A percentile compares a stretch with the other conserved stretches of the same genome.
phyloP scores from a whole-genome alignment of 75 land plant genomes.

The Pinus tabuliformis region DNA sequence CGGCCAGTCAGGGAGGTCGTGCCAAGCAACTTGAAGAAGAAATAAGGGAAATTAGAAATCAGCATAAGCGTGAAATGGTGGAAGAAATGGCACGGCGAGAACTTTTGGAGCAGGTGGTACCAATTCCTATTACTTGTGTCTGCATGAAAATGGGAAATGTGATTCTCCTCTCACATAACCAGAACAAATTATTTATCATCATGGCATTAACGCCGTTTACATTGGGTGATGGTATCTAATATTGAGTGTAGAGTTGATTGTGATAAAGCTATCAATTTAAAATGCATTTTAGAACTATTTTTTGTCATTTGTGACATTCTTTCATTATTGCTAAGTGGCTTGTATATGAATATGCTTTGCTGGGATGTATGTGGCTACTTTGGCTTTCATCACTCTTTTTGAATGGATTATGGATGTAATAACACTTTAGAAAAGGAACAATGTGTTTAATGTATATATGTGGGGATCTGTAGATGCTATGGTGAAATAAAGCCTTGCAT shows the following conservation, averaged over 20 bases:
- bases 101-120: conserved; percentile 75
- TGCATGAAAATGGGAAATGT: neutral
- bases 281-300: neutral
- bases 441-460: neutral
- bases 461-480: neutral
- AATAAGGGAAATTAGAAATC: conserved; percentile 61
- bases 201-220: neutral
- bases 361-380: neutral
- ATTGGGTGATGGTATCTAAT: neutral
- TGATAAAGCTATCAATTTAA: neutral
- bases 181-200: neutral
- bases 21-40: conserved; percentile 91
- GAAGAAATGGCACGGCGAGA: conserved; percentile 58
- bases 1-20: conserved; percentile 95
- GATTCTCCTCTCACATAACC: neutral
- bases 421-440: neutral
- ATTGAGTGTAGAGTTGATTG: neutral
- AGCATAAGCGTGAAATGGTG: conserved; percentile 66
- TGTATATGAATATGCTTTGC: neutral
- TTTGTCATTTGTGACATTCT: neutral
- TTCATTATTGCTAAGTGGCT: neutral
- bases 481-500: neutral
- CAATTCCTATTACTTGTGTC: neutral
- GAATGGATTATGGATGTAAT: neutral
- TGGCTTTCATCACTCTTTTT: neutral